Evolutionary conservation across 2,329 filamentous ascomycete species (phyloP).

Genomic region (Mycosphaerella arachidis): DNA sequence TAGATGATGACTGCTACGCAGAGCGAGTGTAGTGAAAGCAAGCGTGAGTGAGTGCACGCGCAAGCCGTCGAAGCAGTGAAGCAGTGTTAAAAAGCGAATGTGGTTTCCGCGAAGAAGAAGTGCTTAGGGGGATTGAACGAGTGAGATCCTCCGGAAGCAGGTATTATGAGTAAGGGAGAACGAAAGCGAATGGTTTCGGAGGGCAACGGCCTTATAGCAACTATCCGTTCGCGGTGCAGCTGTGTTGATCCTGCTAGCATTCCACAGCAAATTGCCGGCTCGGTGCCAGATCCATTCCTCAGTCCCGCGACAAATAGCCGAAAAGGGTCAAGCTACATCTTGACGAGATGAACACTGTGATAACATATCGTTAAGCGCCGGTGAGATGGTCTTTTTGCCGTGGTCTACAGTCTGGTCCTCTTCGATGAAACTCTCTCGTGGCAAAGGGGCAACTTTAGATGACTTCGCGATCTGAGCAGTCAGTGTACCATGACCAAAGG

Average conservation of each 20-base stretch:
- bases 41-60: constrained; percentile 1
- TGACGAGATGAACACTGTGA: not conserved
- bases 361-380: not conserved
- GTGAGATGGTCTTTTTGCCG: not conserved
- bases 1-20: not conserved
- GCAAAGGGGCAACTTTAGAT: not conserved
- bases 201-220: constrained; percentile 25
- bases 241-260: constrained; percentile 29
- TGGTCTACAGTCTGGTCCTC: not conserved
- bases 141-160: constrained; percentile 27
- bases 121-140: constrained; percentile 29
- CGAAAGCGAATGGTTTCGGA: constrained; percentile 12
- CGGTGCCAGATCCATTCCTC: constrained; percentile 25
- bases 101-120: constrained; percentile 2
- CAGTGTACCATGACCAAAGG: not conserved
- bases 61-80: constrained; percentile 3
- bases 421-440: not conserved
- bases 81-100: constrained; percentile 6
- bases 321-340: constrained; percentile 17
- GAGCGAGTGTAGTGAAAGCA: constrained; percentile 1
- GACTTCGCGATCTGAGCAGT: not conserved
- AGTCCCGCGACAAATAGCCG: constrained; percentile 28
- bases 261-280: constrained; percentile 26
- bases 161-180: constrained; percentile 21
- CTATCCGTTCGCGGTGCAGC: constrained; percentile 21